Conservation (phyloP, 2,329 filamentous ascomycete genomes). For the Fusarium virguliforme region DNA sequence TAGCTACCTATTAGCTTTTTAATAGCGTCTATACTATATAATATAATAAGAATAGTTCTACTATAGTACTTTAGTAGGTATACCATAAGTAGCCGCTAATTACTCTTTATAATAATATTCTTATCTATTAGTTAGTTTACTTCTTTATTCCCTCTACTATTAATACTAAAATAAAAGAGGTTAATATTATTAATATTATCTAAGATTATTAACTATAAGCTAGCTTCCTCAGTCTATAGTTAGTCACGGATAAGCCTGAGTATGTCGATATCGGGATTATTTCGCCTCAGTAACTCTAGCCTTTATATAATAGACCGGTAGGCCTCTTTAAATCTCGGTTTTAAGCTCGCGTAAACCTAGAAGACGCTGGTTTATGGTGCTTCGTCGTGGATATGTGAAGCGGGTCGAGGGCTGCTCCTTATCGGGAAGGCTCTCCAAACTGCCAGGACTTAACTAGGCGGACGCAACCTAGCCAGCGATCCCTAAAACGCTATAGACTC, state of each 20-base stretch:
- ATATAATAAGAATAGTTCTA: conserved; percentile 42
- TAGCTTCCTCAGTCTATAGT: conserved; percentile 46
- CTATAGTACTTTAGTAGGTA: conserved; percentile 38
- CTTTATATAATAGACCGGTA: conserved; percentile 55
- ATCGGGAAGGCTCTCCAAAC: too few relatives aligned
- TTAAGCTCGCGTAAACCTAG: conserved; percentile 58
- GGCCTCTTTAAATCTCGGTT: conserved; percentile 55
- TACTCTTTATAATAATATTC: neutral
- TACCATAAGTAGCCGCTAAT: conserved; percentile 10
- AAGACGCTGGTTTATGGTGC: conserved; percentile 55
- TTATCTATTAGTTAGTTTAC: neutral
- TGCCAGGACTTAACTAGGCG: too few relatives aligned
- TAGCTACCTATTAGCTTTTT: conserved; percentile 30
- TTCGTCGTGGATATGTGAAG: conserved; percentile 43
- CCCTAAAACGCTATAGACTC: too few relatives aligned
- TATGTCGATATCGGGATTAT: conserved; percentile 53
- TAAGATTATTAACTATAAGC: conserved; percentile 45
- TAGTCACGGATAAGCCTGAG: conserved; percentile 53
- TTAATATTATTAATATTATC: conserved; percentile 43
- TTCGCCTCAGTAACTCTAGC: conserved; percentile 51
- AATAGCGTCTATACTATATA: conserved; percentile 30
- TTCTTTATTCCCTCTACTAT: neutral
- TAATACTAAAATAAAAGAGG: conserved; percentile 19
- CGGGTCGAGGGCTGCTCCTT: too few relatives aligned
- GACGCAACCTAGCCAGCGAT: too few relatives aligned